Base-by-base conservation (phyloP, 192 early-diverging fungal genomes). In the Backusella tarrabulga region DNA sequence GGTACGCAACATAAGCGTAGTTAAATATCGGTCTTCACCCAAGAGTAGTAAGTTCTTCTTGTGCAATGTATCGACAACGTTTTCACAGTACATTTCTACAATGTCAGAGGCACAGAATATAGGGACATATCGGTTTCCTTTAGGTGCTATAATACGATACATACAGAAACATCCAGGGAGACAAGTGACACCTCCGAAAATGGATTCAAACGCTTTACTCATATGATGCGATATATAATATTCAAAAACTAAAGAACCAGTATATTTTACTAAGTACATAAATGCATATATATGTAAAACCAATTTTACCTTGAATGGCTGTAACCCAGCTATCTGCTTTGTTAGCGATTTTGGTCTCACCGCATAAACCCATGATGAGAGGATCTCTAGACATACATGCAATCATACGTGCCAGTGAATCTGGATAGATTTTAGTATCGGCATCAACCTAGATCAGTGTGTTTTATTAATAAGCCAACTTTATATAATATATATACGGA, bases 261-360 rank as follows among this genome's bases (percentile, higher is more conserved):
- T 38, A 60, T 46, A 19, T 17, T 32, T 69, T 0, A 54, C 4
- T 56, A 15, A 60, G 4, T 70, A 26, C 5, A 26, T 41, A 40
- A 41, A 46, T 26, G 15, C 15, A 36, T 15, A 40, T 23, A 12
- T 44, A 67, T 11, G 44, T 60, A 26, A 17, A 72, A 32, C 34
- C 34, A n/a, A 29, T 15, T 35, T 21, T 79, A 78, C 80, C 81
- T 86, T 97, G 97, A 80, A 99, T 99, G 76, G 89, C 90, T 3
- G 96, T 95, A 32, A 96, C 93, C 93, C 93, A 93, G 23, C 86
- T 89, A 71, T 93, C 91, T 5, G 83, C 84, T 87, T 97, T 97
- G 87, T 99, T 99, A 44, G 90, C 93, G 80, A 99, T 96, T 80
- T 95, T 88, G 32, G 97, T 98, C 83, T 99, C 97, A 67, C 97